Percentiles rank a stretch among this genome's conserved stretches.
Evolutionary conservation across 1,284 basidiomycete species (phyloP).

Genomic region (Austroboletus rostrupii): DNA sequence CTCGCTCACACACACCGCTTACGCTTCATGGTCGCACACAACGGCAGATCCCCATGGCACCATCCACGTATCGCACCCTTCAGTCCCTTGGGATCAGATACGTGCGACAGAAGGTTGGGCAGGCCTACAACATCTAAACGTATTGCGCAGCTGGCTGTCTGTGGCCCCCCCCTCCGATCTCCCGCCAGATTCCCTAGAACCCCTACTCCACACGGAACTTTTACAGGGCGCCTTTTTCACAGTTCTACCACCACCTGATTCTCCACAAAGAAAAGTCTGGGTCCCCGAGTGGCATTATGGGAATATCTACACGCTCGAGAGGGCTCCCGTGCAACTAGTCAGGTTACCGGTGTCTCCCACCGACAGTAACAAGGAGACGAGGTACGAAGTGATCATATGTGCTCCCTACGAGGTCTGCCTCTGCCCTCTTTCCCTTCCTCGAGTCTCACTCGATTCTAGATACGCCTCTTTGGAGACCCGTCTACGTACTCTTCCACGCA

Average conservation of each 20-base stretch:
- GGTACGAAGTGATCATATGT: slow-evolving; percentile 55
- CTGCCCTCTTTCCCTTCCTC: background rate
- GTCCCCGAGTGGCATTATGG: slow-evolving; percentile 66
- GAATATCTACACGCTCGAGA: slow-evolving; percentile 65
- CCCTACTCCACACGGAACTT: slow-evolving; percentile 41
- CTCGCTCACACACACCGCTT: slow-evolving; percentile 36
- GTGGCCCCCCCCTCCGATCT: slow-evolving; percentile 43
- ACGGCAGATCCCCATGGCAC: slow-evolving; percentile 40
- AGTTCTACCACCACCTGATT: slow-evolving; percentile 42
- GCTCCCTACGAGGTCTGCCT: slow-evolving; percentile 29
- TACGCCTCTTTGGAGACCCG: slow-evolving; percentile 77
- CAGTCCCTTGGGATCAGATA: slow-evolving; percentile 58
- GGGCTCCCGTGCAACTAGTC: slow-evolving; percentile 46
- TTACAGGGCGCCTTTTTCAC: slow-evolving; percentile 68
- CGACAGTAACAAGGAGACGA: slow-evolving; percentile 44
- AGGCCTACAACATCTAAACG: slow-evolving; percentile 67
- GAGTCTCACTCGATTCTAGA: slow-evolving; percentile 39
- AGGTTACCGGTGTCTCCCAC: slow-evolving; percentile 43
- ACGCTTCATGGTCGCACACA: slow-evolving; percentile 54
- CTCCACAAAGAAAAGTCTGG: slow-evolving; percentile 13
- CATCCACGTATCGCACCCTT: slow-evolving; percentile 57
- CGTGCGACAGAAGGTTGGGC: slow-evolving; percentile 80
- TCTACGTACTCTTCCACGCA: slow-evolving; percentile 34
- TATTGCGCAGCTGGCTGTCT: slow-evolving; percentile 60
- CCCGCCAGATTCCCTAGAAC: slow-evolving; percentile 27